Evolutionary conservation across 306 rosid species (phyloP).

Genomic region (Inga laurina): DNA sequence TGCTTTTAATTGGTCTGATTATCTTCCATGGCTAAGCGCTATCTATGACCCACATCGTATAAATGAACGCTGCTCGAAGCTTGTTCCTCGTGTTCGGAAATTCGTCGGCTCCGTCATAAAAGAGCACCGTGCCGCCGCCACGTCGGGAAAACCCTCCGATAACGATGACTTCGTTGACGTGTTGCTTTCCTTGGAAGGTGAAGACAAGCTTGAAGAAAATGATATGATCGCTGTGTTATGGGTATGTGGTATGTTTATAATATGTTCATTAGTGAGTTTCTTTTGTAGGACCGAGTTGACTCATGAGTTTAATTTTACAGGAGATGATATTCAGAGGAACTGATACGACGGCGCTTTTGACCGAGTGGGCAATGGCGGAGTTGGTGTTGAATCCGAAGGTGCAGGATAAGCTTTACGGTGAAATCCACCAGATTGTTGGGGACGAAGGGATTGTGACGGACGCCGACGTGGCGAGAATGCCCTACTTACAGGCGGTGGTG

Average conservation of each 20-base stretch:
- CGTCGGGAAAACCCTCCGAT: slow-evolving; percentile 21
- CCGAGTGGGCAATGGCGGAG: slow-evolving; percentile 70
- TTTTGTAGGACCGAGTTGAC: neutral
- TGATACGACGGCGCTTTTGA: slow-evolving; percentile 53
- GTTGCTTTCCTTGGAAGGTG: slow-evolving; percentile 49
- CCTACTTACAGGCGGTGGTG: slow-evolving; percentile 56
- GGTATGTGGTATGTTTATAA: slow-evolving; percentile 27
- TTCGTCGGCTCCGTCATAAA: slow-evolving; percentile 43
- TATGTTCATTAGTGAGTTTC: neutral
- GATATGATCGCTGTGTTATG: slow-evolving; percentile 65
- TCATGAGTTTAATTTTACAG: slow-evolving; percentile 6
- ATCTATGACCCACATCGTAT: slow-evolving; percentile 48
- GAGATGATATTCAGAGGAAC: slow-evolving; percentile 70
- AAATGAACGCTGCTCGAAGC: slow-evolving; percentile 42
- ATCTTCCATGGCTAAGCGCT: slow-evolving; percentile 50
- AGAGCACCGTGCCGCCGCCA: slow-evolving; percentile 38
- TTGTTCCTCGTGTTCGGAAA: slow-evolving; percentile 49
- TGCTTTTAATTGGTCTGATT: slow-evolving; percentile 57
- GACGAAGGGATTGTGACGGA: slow-evolving; percentile 35
- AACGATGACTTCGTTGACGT: slow-evolving; percentile 58
- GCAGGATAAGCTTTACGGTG: slow-evolving; percentile 40
- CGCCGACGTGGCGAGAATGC: slow-evolving; percentile 45
- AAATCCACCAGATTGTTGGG: slow-evolving; percentile 31
- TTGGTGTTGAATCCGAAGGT: slow-evolving; percentile 34
- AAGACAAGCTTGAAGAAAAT: slow-evolving; percentile 47